Evolutionary conservation across 2,329 filamentous ascomycete species (phyloP).

Genomic region (Claviceps fusiformis): DNA sequence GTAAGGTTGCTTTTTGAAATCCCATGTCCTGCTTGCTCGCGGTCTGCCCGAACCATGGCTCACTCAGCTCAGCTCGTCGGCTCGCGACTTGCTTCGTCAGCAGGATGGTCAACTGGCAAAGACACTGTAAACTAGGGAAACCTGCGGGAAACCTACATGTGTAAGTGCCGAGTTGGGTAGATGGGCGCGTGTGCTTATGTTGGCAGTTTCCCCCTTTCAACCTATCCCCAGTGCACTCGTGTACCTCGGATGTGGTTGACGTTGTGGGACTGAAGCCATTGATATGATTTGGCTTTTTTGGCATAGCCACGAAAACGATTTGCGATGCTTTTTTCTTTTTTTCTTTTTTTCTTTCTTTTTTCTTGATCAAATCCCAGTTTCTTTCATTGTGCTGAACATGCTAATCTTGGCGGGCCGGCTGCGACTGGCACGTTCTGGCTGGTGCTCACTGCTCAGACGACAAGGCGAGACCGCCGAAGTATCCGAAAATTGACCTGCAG

Average conservation of each 20-base stretch:
- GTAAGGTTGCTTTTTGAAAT: too few relatives aligned
- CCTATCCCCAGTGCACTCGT: neutral
- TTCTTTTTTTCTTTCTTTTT: too few relatives aligned
- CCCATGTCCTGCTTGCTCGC: too few relatives aligned
- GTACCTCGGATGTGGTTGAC: neutral
- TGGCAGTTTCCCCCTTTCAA: neutral
- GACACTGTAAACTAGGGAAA: neutral
- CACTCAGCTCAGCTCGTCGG: too few relatives aligned
- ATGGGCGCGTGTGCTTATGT: neutral
- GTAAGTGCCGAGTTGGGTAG: neutral
- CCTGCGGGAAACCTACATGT: neutral
- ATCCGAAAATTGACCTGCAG: too few relatives aligned
- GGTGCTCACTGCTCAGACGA: neutral
- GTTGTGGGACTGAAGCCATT: neutral
- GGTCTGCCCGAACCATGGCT: too few relatives aligned
- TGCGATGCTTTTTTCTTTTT: too few relatives aligned
- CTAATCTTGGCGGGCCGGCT: neutral
- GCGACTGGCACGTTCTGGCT: neutral
- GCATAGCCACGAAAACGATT: neutral
- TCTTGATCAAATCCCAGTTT: too few relatives aligned
- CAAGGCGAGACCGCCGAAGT: too few relatives aligned
- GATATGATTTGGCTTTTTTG: neutral
- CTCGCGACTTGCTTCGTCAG: too few relatives aligned
- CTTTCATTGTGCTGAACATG: too few relatives aligned
- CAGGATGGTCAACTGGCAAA: neutral